Conservation (phyloP, 1,284 basidiomycete genomes). For the Laetiporus sulphureus region DNA sequence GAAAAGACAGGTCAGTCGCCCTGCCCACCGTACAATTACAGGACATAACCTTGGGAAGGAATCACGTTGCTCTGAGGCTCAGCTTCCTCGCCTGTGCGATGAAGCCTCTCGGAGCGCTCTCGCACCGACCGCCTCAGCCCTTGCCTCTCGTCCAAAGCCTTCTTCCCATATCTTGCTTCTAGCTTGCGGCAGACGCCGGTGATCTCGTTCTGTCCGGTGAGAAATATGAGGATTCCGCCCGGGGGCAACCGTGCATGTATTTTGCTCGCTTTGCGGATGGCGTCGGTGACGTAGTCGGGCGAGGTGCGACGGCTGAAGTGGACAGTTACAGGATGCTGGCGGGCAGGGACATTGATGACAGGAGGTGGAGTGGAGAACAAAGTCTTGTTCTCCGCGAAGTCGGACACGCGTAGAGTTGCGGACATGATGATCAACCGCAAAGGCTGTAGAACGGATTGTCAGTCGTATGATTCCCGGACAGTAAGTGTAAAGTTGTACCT, state of each 20-base stretch:
- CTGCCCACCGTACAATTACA: conserved; percentile 2
- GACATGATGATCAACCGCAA: conserved; percentile 98
- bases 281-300: conserved; percentile 87
- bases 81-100: too few species aligned
- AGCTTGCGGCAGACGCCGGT: conserved; percentile 61
- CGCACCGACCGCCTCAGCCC: conserved; percentile 30
- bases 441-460: conserved; percentile 41
- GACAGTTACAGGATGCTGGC: conserved; percentile 93
- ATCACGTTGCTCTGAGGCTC: conserved; percentile 26
- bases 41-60: conserved; percentile 39
- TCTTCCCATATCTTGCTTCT: conserved; percentile 71
- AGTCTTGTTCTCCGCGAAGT: conserved; percentile 85
- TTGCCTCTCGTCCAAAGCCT: conserved; percentile 49
- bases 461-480: background rate
- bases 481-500: conserved; percentile 35
- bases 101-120: conserved; percentile 10
- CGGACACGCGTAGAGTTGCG: conserved; percentile 89
- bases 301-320: conserved; percentile 89
- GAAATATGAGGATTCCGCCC: conserved; percentile 69
- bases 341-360: conserved; percentile 82
- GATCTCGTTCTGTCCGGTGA: conserved; percentile 79
- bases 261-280: conserved; percentile 84
- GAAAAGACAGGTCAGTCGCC: background rate
- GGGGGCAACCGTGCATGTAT: conserved; percentile 68
- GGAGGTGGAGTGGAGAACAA: conserved; percentile 86